Evolutionary conservation across 805 yeast species (phyloP), one percentile per base, ranked within the genome.

Genomic region (Ogataea wickerhamii): DNA sequence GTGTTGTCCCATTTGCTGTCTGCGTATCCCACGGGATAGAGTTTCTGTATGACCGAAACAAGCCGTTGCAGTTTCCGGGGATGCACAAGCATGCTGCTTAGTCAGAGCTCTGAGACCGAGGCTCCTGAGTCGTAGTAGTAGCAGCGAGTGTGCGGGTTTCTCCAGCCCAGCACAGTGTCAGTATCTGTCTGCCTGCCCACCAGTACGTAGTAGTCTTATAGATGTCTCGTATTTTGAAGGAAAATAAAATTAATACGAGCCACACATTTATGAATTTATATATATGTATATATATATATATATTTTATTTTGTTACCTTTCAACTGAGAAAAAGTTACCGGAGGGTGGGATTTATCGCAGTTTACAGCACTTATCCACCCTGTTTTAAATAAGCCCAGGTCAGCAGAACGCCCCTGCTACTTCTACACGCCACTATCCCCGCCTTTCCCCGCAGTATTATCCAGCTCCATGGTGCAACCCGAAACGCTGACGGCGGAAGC

Each of bases 1-100:
- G 96, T 89, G 60, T 93, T 93, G 56, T 93, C 98, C 98, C 98
- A 93, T 3, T 88, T 61, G 16, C 71, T 68, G 52, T 91, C 98
- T 0, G 98, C 97, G 43, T 84, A 73, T 31, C 74, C 74, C 12
- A 74, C 58, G 2, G 98, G 98, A 55, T 85, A 93, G n/a, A 80
- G 65, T 47, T 74, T 78, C 55, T 87, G 86, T 42, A 91, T 79
- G 0, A 61, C 60, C 6, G 61, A 56, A 6, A 82, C 66, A 1
- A 78, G 70, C 29, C 61, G 57, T 38, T 71, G 70, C 19, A 82
- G 64, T 45, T 42, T 46, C 6, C 39, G 20, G 3, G 55, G 43
- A 30, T 34, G 45, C 27, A 41, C 36, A 14, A 40, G 32, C 44
- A 44, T 40, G n/a, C n/a, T n/a, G n/a, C n/a, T n/a, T n/a, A n/a